Evolutionary conservation across 306 rosid genomes (phyloP), one percentile per base, ranked within the genome.

Genomic region (Quercus gilva): DNA sequence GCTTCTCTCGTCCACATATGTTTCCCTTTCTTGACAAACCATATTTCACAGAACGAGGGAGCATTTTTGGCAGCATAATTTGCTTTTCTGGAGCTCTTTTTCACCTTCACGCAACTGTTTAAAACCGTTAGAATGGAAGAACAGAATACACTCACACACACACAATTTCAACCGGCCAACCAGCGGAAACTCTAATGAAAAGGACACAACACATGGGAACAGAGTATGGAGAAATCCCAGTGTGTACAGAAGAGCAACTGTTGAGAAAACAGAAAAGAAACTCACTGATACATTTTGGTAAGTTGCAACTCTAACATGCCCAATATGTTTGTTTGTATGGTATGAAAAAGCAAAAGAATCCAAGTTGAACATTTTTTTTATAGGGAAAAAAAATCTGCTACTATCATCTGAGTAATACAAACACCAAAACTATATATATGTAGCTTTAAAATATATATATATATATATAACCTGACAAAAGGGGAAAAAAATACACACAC

Each of bases 1-100:
- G 97, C 91, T 74, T 91, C 93, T 82, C 93, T 87, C 13, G 97
- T 92, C 97, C 97, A 89, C 10, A 92, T 53, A 80, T 82, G 94
- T 81, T 81, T 92, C 80, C 94, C 94, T 81, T 91, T 91, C 88
- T 85, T 80, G 83, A 94, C 69, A 88, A 92, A 92, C 97, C 91
- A 92, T 79, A 94, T 85, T 83, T 94, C 97, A 85, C 97, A 94
- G 81, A 75, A 91, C 35, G 80, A 79, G 2, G 98, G 92, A 81
- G 86, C 85, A 78, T 89, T 85, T 79, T 86, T 91, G 58, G 97
- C 93, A 79, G 96, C 79, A 74, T 89, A 89, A 84, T 83, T 78
- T 83, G 93, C 97, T 78, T 94, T 94, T 28, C 85, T 77, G 37
- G 94, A 92, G 82, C 69, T 92, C 87, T 85, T 91, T 86, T 82